phyloP scores from a whole-genome alignment of 495 filamentous ascomycete genomes.

The Pyrenopolyporus hunteri region DNA sequence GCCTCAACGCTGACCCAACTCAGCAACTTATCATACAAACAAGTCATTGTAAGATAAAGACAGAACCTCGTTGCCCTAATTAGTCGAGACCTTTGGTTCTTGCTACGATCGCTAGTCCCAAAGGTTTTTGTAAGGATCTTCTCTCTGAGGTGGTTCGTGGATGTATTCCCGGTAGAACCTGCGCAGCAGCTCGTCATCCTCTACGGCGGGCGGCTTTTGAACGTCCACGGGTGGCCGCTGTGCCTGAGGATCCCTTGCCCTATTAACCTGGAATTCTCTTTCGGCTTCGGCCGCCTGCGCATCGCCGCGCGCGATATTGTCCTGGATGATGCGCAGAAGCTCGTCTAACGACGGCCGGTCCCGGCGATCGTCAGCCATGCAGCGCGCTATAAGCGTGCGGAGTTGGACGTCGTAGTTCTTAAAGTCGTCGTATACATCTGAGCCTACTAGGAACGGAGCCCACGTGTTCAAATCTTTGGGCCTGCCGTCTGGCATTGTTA shows the following conservation, averaged over 20 bases:
- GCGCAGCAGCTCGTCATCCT: conserved; percentile 12
- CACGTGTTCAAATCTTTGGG: conserved; percentile 13
- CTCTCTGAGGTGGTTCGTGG: conserved; percentile 1
- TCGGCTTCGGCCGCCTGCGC: neutral
- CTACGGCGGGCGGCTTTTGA: conserved; percentile 5
- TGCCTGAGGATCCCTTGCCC: neutral
- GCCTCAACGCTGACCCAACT: no score
- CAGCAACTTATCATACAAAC: no score
- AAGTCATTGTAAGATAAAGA: no score
- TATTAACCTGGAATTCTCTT: neutral
- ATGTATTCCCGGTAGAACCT: conserved; percentile 30
- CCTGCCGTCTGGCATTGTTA: conserved; percentile 23
- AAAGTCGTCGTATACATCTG: neutral
- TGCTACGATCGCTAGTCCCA: neutral
- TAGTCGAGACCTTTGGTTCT: neutral
- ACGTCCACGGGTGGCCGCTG: conserved; percentile 9
- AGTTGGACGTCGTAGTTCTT: neutral
- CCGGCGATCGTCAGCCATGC: conserved; percentile 18
- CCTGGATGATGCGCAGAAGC: conserved; percentile 3
- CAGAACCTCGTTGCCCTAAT: no score
- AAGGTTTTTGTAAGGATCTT: conserved; percentile 5
- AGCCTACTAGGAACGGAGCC: conserved; percentile 27
- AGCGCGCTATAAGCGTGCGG: conserved; percentile 30
- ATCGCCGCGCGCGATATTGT: conserved; percentile 11
- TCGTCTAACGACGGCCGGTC: conserved; percentile 17